Conservation (phyloP, 169 alveolate species). For the Cytauxzoon felis region DNA sequence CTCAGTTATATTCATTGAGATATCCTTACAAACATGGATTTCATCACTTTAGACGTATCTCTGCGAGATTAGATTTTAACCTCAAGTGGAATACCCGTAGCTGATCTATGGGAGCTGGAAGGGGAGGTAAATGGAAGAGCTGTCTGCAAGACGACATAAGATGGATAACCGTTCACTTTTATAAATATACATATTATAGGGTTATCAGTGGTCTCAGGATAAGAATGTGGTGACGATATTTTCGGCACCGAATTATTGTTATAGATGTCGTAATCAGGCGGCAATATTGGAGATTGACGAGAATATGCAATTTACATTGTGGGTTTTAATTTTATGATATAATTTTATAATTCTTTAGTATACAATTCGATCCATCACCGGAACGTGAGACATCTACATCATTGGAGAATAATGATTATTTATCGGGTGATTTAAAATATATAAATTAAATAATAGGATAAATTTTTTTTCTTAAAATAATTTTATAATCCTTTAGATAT, state of each 20-base stretch:
- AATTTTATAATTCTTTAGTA: background rate
- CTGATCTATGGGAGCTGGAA: too few relatives aligned
- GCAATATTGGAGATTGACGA: conserved; percentile 95
- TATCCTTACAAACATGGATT: too few relatives aligned
- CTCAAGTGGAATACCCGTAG: too few relatives aligned
- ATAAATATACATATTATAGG: conserved; percentile 58
- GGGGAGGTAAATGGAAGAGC: too few relatives aligned
- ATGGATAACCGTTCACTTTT: too few relatives aligned
- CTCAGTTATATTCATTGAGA: too few relatives aligned
- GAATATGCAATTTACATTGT: conserved; percentile 72
- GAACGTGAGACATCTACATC: conserved; percentile 39
- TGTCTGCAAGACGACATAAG: too few relatives aligned
- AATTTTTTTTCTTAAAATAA: background rate
- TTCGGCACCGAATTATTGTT: conserved; percentile 95
- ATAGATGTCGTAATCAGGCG: conserved; percentile 92
- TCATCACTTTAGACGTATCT: too few relatives aligned
- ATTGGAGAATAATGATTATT: conserved; percentile 43
- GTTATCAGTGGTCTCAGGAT: conserved; percentile 88
- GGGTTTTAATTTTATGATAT: background rate
- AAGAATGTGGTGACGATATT: conserved; percentile 90
- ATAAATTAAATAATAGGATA: conserved; percentile 9
- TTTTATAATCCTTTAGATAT: conserved; percentile 19
- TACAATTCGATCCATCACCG: conserved; percentile 65
- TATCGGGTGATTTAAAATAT: conserved; percentile 46
- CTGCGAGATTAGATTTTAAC: too few relatives aligned